A percentile compares a stretch with the other conserved stretches of the same genome.
phyloP scores from a whole-genome alignment of 2,329 filamentous ascomycete genomes.

The Biscogniauxia sp. region DNA sequence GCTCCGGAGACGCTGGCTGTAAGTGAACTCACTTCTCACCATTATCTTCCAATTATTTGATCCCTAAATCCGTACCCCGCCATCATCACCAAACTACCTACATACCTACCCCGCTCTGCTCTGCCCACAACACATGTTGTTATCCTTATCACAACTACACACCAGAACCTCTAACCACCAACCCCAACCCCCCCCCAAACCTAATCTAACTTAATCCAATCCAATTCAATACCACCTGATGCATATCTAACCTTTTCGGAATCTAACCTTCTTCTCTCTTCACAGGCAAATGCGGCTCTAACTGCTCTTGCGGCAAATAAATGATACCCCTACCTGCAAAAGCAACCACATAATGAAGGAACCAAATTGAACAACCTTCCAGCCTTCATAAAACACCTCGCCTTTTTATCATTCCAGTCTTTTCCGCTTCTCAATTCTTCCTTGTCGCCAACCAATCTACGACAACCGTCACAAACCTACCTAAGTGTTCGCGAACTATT shows the following conservation, averaged over 20 bases:
- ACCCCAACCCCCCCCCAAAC: too few relatives aligned
- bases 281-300: conserved; percentile 23
- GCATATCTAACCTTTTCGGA: too few relatives aligned
- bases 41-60: too few relatives aligned
- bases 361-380: not conserved
- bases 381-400: not conserved
- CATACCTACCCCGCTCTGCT: not conserved
- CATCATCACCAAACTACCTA: not conserved
- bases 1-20: conserved; percentile 21
- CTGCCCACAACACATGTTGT: not conserved
- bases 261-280: not conserved
- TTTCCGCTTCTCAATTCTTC: too few relatives aligned
- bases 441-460: too few relatives aligned
- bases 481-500: too few relatives aligned
- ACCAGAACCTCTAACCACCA: too few relatives aligned
- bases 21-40: conserved; percentile 4
- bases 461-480: too few relatives aligned
- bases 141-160: too few relatives aligned
- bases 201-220: too few relatives aligned
- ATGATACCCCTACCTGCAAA: not conserved
- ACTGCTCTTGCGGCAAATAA: conserved; percentile 27
- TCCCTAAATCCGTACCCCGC: not conserved
- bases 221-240: too few relatives aligned
- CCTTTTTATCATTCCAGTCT: not conserved
- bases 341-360: not conserved